Percentiles rank a stretch among this genome's conserved stretches.
Evolutionary conservation across 225 moss, liverwort and hornwort species (phyloP).

Genomic region (Lunularia cruciata): DNA sequence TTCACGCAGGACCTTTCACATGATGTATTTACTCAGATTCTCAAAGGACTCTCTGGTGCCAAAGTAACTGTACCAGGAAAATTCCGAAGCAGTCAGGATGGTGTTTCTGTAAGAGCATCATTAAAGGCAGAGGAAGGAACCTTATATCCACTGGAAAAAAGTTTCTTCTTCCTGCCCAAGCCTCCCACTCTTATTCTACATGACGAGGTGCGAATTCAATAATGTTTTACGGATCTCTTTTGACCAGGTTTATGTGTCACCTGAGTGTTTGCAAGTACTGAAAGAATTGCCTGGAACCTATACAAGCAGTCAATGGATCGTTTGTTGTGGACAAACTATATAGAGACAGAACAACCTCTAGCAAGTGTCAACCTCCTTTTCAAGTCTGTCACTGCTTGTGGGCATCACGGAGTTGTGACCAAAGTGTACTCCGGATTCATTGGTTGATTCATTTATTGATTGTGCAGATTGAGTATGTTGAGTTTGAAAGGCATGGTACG

Average conservation of each 20-base stretch:
- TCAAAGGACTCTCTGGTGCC: conserved; percentile 84
- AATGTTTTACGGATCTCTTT: not conserved
- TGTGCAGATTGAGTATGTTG: conserved; percentile 82
- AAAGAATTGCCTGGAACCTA: too few relatives aligned
- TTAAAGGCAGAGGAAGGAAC: conserved; percentile 98
- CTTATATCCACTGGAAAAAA: conserved; percentile 93
- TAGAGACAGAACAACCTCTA: too few relatives aligned
- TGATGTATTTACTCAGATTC: conserved; percentile 91
- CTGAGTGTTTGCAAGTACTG: too few relatives aligned
- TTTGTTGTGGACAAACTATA: not conserved
- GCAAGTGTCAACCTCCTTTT: too few relatives aligned
- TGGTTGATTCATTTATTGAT: too few relatives aligned
- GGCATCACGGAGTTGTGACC: too few relatives aligned
- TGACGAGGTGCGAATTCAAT: conserved; percentile 55
- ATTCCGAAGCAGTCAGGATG: conserved; percentile 93
- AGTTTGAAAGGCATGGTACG: conserved; percentile 97
- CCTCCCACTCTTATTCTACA: conserved; percentile 97
- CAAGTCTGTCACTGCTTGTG: too few relatives aligned
- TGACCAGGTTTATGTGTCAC: not conserved
- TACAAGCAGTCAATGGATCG: too few relatives aligned
- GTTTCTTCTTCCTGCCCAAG: conserved; percentile 98
- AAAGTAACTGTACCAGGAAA: conserved; percentile 96
- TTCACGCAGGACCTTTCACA: conserved; percentile 63
- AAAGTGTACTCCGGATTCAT: too few relatives aligned
- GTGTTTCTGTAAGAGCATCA: conserved; percentile 79